phyloP scores from a whole-genome alignment of 768 basidiomycete genomes.

The Hypholoma sublateritium region DNA sequence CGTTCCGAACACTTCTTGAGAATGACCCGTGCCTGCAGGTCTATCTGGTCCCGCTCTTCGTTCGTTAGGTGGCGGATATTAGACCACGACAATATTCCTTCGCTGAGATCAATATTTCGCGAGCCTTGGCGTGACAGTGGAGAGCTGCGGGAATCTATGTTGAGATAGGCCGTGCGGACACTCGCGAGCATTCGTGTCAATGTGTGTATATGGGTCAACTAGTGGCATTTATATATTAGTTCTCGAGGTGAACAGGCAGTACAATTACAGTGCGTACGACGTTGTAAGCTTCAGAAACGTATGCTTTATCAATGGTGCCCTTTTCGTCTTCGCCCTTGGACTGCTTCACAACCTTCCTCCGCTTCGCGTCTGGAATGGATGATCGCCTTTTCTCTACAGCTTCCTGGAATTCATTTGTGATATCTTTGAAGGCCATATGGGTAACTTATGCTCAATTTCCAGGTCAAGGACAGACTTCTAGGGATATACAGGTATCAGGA shows the following conservation, averaged over 20 bases:
- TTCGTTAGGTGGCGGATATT: constrained; percentile 75
- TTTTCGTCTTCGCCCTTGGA: constrained; percentile 35
- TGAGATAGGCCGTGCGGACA: constrained; percentile 87
- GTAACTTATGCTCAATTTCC: neutral
- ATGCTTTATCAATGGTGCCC: constrained; percentile 57
- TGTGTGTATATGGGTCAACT: constrained; percentile 76
- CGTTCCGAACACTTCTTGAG: constrained; percentile 83
- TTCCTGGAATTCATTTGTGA: constrained; percentile 63
- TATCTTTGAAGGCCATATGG: constrained; percentile 58
- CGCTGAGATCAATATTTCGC: constrained; percentile 55
- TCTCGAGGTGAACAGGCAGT: neutral
- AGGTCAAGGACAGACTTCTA: neutral
- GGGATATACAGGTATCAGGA: neutral
- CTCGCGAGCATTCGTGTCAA: constrained; percentile 70
- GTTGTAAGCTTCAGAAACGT: constrained; percentile 72
- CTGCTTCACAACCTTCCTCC: constrained; percentile 42
- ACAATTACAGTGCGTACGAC: constrained; percentile 41
- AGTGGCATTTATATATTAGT: neutral
- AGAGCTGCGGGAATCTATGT: constrained; percentile 60
- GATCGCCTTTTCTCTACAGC: constrained; percentile 47
- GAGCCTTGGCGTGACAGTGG: constrained; percentile 51
- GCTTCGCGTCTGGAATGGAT: constrained; percentile 43
- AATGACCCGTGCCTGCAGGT: constrained; percentile 86
- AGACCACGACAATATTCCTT: constrained; percentile 51
- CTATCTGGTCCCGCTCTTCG: constrained; percentile 94